A percentile compares a stretch with the other conserved stretches of the same genome.
phyloP scores from a whole-genome alignment of 1,139 yeast species.

The Yamadazyma atlantica region DNA sequence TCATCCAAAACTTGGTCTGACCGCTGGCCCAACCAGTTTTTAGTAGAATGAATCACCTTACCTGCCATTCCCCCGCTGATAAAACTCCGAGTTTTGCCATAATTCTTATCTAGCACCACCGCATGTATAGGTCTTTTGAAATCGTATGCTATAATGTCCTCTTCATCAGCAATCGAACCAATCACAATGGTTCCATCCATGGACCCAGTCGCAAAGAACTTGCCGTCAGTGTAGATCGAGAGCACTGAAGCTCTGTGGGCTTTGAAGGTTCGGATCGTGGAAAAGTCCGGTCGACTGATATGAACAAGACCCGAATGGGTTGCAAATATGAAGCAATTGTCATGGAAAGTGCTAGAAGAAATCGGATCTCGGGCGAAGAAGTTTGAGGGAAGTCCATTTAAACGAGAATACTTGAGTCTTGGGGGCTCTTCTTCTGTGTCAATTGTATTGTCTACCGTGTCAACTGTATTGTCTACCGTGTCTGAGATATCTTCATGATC shows the following conservation, averaged over 20 bases:
- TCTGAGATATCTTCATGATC: too few relatives aligned
- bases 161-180: slow-evolving; percentile 63
- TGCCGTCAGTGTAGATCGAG: slow-evolving; percentile 70
- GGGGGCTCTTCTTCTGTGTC: slow-evolving; percentile 61
- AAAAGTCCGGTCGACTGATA: slow-evolving; percentile 58
- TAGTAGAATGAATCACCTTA: slow-evolving; percentile 67
- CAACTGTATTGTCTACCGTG: background rate
- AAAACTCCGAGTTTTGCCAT: slow-evolving; percentile 59
- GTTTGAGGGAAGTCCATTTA: slow-evolving; percentile 61
- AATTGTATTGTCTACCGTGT: background rate
- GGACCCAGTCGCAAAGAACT: slow-evolving; percentile 79
- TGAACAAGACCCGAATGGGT: slow-evolving; percentile 87
- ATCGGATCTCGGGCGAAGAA: slow-evolving; percentile 76
- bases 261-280: slow-evolving; percentile 65
- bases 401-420: slow-evolving; percentile 65
- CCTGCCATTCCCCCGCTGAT: slow-evolving; percentile 93
- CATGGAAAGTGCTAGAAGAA: slow-evolving; percentile 64
- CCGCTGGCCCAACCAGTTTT: slow-evolving; percentile 85
- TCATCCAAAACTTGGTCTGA: slow-evolving; percentile 63
- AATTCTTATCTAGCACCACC: slow-evolving; percentile 75
- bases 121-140: slow-evolving; percentile 88
- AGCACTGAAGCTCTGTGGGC: slow-evolving; percentile 87
- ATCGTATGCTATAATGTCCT: slow-evolving; percentile 72
- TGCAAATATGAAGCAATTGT: slow-evolving; percentile 69
- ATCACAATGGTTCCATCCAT: slow-evolving; percentile 91